phyloP scores from a whole-genome alignment of 305 asterid genomes.

The Salvia sclarea region DNA sequence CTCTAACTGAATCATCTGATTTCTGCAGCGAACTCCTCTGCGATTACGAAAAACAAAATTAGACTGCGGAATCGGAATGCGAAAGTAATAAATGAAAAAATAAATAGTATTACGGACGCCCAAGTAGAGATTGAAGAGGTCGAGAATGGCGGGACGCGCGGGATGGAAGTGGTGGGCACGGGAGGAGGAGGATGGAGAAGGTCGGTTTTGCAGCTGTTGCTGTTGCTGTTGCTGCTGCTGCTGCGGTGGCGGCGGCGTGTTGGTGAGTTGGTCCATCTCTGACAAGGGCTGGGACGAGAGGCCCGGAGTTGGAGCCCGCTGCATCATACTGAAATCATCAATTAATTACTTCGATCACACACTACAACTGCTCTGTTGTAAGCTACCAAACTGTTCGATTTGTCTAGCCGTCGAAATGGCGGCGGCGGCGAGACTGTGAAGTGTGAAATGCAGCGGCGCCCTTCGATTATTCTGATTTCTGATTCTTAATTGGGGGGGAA shows the following conservation, averaged over 20 bases:
- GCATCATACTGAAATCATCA: slow-evolving; percentile 32
- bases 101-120: slow-evolving; percentile 56
- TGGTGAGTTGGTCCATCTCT: slow-evolving; percentile 52
- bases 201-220: slow-evolving; percentile 48
- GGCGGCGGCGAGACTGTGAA: not conserved
- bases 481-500: not conserved
- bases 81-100: not conserved
- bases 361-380: not conserved
- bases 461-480: not conserved
- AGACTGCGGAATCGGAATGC: not conserved
- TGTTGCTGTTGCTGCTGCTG: slow-evolving; percentile 41
- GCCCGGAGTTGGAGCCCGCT: slow-evolving; percentile 43
- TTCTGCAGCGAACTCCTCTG: slow-evolving; percentile 68
- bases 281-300: slow-evolving; percentile 34
- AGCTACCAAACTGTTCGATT: not conserved
- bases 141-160: slow-evolving; percentile 70
- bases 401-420: not conserved
- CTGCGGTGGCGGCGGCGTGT: slow-evolving; percentile 37
- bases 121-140: slow-evolving; percentile 78
- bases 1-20: slow-evolving; percentile 64
- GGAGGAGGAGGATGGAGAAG: slow-evolving; percentile 64
- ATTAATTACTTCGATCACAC: not conserved
- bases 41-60: slow-evolving; percentile 22
- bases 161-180: slow-evolving; percentile 83
- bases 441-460: not conserved